Conservation (phyloP, 805 yeast species). For the Sugiyamaella valdiviana region DNA sequence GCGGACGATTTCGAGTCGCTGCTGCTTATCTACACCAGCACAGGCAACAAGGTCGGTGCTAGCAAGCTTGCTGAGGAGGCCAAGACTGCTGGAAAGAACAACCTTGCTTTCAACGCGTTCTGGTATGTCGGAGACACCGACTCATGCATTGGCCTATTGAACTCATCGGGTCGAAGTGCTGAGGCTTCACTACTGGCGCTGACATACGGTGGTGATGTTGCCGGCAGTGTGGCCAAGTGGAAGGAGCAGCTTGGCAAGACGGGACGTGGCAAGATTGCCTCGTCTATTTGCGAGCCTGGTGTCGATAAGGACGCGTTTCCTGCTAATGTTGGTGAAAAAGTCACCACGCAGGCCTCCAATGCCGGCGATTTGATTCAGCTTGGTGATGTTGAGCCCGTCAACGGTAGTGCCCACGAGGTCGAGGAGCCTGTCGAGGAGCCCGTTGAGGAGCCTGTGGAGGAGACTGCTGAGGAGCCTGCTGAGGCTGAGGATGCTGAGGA, state of each 20-base stretch:
- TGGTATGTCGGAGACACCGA: constrained; percentile 77
- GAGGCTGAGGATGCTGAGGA: constrained; percentile 20
- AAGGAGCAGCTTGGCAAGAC: constrained; percentile 45
- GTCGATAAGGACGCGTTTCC: constrained; percentile 35
- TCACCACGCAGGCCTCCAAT: constrained; percentile 10
- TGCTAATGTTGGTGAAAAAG: constrained; percentile 22
- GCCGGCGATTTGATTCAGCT: constrained; percentile 38
- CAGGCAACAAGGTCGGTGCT: constrained; percentile 61
- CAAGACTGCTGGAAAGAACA: constrained; percentile 68
- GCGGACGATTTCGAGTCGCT: constrained; percentile 80
- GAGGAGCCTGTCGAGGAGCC: constrained; percentile 21
- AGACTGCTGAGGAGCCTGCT: constrained; percentile 19
- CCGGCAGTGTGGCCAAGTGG: constrained; percentile 59
- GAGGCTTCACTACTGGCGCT: constrained; percentile 81
- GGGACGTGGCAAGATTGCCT: constrained; percentile 55
- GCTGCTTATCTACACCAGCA: constrained; percentile 72
- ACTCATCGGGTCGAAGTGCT: constrained; percentile 59
- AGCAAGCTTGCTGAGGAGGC: constrained; percentile 60
- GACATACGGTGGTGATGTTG: constrained; percentile 54
- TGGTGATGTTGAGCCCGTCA: constrained; percentile 35
- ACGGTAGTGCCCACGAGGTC: constrained; percentile 25
- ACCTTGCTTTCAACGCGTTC: constrained; percentile 84
- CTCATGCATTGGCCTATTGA: constrained; percentile 58
- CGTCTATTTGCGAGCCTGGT: constrained; percentile 48
- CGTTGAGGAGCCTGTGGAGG: constrained; percentile 14